Percentiles rank a stretch among this genome's conserved stretches.
phyloP scores from a whole-genome alignment of 345 rosid genomes.

The Hibiscus mutabilis region DNA sequence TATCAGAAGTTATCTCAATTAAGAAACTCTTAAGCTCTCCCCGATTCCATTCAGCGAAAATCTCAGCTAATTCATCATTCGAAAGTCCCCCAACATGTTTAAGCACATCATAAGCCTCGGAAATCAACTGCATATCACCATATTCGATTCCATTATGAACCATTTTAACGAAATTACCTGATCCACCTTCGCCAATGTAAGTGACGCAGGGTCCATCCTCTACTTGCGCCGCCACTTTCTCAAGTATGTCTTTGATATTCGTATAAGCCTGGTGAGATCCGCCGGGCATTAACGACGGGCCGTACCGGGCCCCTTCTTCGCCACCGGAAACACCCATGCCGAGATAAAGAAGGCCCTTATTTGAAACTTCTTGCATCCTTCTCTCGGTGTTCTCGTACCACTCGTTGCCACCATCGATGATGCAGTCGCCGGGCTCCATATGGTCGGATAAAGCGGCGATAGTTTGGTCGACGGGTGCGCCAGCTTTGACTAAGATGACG shows the following conservation, averaged over 20 bases:
- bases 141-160: constrained; percentile 98
- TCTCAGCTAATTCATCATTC: constrained; percentile 63
- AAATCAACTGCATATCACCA: constrained; percentile 97
- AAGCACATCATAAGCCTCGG: constrained; percentile 91
- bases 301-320: constrained; percentile 88
- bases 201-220: constrained; percentile 98
- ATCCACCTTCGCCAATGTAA: constrained; percentile 88
- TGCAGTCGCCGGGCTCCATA: constrained; percentile 78
- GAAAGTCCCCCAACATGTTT: constrained; percentile 75
- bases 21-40: constrained; percentile 92
- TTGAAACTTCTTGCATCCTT: constrained; percentile 51
- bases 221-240: constrained; percentile 87
- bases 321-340: constrained; percentile 99
- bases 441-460: constrained; percentile 66
- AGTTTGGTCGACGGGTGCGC: constrained; percentile 89
- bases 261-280: constrained; percentile 74
- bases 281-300: constrained; percentile 95
- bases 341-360: constrained; percentile 61
- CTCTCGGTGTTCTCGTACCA: constrained; percentile 95
- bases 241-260: constrained; percentile 57
- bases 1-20: constrained; percentile 84
- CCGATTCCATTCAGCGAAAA: constrained; percentile 66
- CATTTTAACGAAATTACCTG: constrained; percentile 98
- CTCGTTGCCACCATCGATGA: constrained; percentile 95
- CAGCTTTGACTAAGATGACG: constrained; percentile 92